Evolutionary conservation across 805 yeast species (phyloP), one percentile per base, ranked within the genome.

Genomic region (Sugiyamaella marilandica): DNA sequence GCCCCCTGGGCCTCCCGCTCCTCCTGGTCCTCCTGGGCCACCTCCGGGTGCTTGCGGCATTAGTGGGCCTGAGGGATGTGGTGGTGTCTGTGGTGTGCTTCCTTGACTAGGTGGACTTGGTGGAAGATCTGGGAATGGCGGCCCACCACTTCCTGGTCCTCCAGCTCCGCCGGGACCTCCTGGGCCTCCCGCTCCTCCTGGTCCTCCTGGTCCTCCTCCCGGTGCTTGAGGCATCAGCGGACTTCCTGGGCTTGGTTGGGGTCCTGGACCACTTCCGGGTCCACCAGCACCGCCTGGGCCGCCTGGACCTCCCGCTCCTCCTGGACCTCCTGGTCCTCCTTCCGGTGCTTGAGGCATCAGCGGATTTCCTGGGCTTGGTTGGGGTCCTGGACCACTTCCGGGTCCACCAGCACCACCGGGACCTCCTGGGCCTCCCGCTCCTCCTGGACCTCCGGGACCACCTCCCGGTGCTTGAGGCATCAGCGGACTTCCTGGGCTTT

Each of bases 251-350:
- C 44, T 24, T 21, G 39, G 41, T n/a, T 16, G 39, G 16, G 21
- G 21, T 11, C 54, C 51, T 14, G 32, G 21, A 10, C 54, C 51
- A 46, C 53, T 51, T n/a, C 33, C n/a, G 41, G n/a, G n/a, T n/a
- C 36, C 36, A 4, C 37, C 50, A 2, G 21, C 16, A 2, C 49
- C 41, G 10, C 41, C 51, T 5, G 52, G 52, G n/a, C 43, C 34
- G 1, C 51, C 51, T 34, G 49, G 45, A 16, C 50, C 53, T 26
- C 46, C 41, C 5, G 34, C 29, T 35, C 46, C 37, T 7, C 45
- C 51, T 14, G 34, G 18, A 18, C 31, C 45, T 16, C 53, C 53
- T 11, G 13, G 11, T 26, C 51, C 51, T 3, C 51, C 45, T 5
- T 10, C 37, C 3, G 16, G 16, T 34, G 48, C 44, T 14, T 41